Conservation (phyloP, 2,329 filamentous ascomycete genomes). For the Colletotrichum musae region DNA sequence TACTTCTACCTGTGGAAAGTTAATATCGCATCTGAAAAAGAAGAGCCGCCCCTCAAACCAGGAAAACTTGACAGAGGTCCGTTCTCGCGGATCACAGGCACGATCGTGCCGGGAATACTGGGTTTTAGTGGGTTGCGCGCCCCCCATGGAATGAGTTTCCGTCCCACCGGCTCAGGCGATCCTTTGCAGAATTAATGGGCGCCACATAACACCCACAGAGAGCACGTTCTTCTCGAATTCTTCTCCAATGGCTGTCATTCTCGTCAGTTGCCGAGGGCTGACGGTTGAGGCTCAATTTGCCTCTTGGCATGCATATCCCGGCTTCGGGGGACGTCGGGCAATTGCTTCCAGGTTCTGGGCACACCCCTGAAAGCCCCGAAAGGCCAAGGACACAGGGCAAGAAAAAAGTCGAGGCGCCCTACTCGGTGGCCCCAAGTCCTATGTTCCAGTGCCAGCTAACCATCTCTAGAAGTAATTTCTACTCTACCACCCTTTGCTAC, state of each 20-base stretch:
- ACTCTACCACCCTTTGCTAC: too few species aligned
- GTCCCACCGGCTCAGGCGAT: slow-evolving; percentile 16
- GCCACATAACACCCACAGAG: slow-evolving; percentile 10
- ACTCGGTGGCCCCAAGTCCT: too few species aligned
- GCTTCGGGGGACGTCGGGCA: slow-evolving; percentile 4
- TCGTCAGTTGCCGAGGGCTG: slow-evolving; percentile 1
- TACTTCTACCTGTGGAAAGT: too few species aligned
- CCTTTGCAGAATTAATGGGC: slow-evolving; percentile 21
- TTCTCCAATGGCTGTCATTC: not conserved
- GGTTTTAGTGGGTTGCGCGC: slow-evolving; percentile 15
- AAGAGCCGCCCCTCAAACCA: not conserved
- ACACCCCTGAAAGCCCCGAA: slow-evolving; percentile 14
- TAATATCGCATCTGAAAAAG: too few species aligned
- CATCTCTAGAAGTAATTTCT: too few species aligned
- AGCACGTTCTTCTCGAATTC: not conserved
- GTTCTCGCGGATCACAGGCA: slow-evolving; percentile 4
- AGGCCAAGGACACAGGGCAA: not conserved
- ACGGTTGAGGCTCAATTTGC: slow-evolving; percentile 35
- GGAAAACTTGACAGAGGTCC: slow-evolving; percentile 11
- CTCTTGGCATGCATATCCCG: slow-evolving; percentile 31
- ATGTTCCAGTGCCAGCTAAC: too few species aligned
- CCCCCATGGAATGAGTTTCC: slow-evolving; percentile 12
- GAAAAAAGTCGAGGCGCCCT: too few species aligned
- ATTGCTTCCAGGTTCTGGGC: slow-evolving; percentile 8
- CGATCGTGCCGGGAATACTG: slow-evolving; percentile 18